Conservation (phyloP, 495 filamentous ascomycete genomes). For the Amorphotheca resinae region DNA sequence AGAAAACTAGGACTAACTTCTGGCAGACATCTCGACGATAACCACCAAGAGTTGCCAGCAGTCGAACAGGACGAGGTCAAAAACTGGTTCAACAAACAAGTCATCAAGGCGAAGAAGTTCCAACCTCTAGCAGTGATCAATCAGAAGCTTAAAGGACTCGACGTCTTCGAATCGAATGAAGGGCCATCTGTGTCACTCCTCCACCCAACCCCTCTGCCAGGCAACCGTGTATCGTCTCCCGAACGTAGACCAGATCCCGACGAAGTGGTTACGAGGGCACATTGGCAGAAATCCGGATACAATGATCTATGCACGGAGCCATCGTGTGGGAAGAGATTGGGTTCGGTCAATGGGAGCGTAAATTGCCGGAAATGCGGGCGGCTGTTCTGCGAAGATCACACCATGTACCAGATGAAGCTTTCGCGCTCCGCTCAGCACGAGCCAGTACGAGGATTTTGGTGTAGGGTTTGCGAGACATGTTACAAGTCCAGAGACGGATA, state of each 20-base stretch:
- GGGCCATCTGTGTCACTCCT: slow-evolving; percentile 23
- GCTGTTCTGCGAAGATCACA: slow-evolving; percentile 94
- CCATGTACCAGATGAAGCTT: slow-evolving; percentile 99
- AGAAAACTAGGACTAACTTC: slow-evolving; percentile 2
- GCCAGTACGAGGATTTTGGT: slow-evolving; percentile 86
- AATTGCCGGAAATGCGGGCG: slow-evolving; percentile 89
- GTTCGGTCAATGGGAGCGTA: slow-evolving; percentile 65
- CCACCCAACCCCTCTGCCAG: slow-evolving; percentile 17
- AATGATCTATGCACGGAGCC: slow-evolving; percentile 80
- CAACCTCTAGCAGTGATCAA: slow-evolving; percentile 86
- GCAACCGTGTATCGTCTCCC: slow-evolving; percentile 20
- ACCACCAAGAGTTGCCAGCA: slow-evolving; percentile 86
- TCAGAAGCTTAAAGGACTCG: slow-evolving; percentile 92
- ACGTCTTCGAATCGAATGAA: slow-evolving; percentile 96
- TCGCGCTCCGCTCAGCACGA: slow-evolving; percentile 84
- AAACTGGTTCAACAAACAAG: slow-evolving; percentile 95
- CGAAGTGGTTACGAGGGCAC: slow-evolving; percentile 70
- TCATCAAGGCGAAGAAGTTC: slow-evolving; percentile 89
- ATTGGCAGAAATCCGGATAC: slow-evolving; percentile 71
- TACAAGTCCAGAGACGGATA: slow-evolving; percentile 95
- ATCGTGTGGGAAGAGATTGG: slow-evolving; percentile 66
- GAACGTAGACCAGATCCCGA: slow-evolving; percentile 60
- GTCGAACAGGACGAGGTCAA: slow-evolving; percentile 93
- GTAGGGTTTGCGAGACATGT: slow-evolving; percentile 91
- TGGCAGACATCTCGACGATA: slow-evolving; percentile 78